Base-by-base conservation (phyloP, 169 alveolate genomes). In the Cryptosporidium tyzzeri region DNA sequence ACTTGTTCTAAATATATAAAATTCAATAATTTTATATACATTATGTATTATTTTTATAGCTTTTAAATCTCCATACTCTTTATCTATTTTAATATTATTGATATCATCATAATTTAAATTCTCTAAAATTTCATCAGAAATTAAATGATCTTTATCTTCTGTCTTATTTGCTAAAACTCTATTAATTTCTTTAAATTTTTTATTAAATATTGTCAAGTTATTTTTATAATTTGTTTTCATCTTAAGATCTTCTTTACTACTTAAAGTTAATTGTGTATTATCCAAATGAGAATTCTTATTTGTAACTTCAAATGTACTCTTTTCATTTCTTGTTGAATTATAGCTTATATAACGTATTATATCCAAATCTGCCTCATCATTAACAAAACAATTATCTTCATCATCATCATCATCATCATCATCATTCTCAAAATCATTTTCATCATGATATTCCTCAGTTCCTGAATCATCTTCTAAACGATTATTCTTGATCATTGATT, bases 371-470 rank as follows among this genome's bases (percentile, higher is more conserved):
- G 70, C 45, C 5, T 73, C 86, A 53, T 73, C 86, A 21, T 73
- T 44, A n/a, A 73, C 86, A 18, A 73, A 58, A 73, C 68, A 73
- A 26, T 59, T 73, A n/a, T 73, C 86, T 12, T 53, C 68, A 73
- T 55, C 70, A 14, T 73, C 86, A 21, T 73, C 86, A 14, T 73
- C 86, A 21, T 73, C 86, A 18, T 73, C 86, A 6, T 71, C 85
- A 8, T 65, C 71, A 33, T 65, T 65, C 50, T 65, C 71, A 23
- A 55, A 26, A 31, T 73, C 86, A 37, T 51, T 9, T 2, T 73
- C 86, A 8, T 55, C 70, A 35, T 73, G 33, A 7, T 55, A 58
- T 4, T 73, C 62, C 0, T 73, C 70, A 35, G 62, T 44, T n/a
- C 55, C 86, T 5, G 51, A 73, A 29, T 70, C 39, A 16, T 73